Evolutionary conservation across 1,139 yeast genomes (phyloP).

Genomic region (Geotrichum candidum): DNA sequence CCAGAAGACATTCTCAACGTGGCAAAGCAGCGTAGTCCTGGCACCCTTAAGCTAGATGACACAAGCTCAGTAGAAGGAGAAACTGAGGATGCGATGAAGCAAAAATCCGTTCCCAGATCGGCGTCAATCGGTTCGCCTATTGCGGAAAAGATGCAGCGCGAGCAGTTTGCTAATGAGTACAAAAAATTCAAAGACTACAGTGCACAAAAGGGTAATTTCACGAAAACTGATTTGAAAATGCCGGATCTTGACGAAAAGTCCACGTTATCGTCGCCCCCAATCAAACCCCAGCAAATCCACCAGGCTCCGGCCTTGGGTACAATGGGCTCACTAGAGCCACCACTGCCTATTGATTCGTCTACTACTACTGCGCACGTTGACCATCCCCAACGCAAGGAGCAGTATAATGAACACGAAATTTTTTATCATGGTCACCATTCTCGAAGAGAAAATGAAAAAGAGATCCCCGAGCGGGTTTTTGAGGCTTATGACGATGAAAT

Average conservation of each 20-base stretch:
- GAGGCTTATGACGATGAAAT: constrained; percentile 29
- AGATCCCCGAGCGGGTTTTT: constrained; percentile 17
- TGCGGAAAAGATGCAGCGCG: not conserved
- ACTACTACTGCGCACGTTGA: not conserved
- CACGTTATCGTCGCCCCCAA: not conserved
- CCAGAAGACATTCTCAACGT: not conserved
- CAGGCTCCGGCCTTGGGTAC: not conserved
- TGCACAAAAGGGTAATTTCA: not conserved
- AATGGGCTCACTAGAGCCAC: not conserved
- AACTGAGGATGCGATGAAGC: not conserved
- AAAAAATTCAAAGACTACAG: not conserved
- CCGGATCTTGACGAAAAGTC: not conserved
- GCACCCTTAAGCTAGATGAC: not conserved
- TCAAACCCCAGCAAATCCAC: not conserved
- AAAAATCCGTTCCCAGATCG: not conserved
- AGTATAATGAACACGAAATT: not conserved
- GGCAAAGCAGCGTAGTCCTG: not conserved
- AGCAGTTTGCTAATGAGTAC: not conserved
- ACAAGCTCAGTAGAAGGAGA: not conserved
- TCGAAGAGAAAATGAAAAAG: not conserved
- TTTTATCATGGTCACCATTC: not conserved
- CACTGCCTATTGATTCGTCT: not conserved
- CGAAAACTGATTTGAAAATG: not conserved
- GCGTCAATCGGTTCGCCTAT: not conserved
- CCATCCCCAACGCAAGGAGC: not conserved